Base-by-base conservation (phyloP, 148 eudicot genomes). In the Chenopodium suecicum region DNA sequence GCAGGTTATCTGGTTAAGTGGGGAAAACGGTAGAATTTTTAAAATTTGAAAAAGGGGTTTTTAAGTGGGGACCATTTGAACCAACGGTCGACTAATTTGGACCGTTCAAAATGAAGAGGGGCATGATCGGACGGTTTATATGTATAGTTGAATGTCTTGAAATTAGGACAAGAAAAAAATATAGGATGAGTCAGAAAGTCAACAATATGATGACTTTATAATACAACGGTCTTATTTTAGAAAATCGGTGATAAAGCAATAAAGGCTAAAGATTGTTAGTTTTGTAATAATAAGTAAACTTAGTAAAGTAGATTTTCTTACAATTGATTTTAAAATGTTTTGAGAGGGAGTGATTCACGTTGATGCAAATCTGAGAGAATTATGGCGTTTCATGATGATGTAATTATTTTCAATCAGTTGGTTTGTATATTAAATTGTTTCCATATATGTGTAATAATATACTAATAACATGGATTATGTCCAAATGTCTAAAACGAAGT, bases 11-110 rank as follows among this genome's bases (percentile, higher is more conserved):
- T 41, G 44, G 44, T 41, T 41, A 4, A 79, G 76, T 41, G 79
- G 29, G 29, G 70, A 22, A 79, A 86, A 86, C 85, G 88, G 86
- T 79, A 80, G 34, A 23, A 80, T 83, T 83, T 85, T 82, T 83
- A 79, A 83, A 85, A 4, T 73, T 86, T 87, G 70, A 79, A 81
- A 81, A 80, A 17, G 78, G 14, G 14, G 60, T 60, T 27, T 4
- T 41, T 1, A 2, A 67, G 22, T 25, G 46, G 81, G 41, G 25
- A 14, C 22, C 16, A n/a, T 37, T 63, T 46, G 11, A 12, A 44
- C 32, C 78, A 82, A 85, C 85, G 85, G 85, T 82, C 74, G 14
- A 79, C 10, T 82, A 64, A 82, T 85, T 25, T 32, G 23, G 62
- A 16, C 66, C 82, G 82, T 84, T 3, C 44, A 41, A 41, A 41